Base-by-base conservation (phyloP, 2,329 filamentous ascomycete species). In the Juglanconis oblonga region DNA sequence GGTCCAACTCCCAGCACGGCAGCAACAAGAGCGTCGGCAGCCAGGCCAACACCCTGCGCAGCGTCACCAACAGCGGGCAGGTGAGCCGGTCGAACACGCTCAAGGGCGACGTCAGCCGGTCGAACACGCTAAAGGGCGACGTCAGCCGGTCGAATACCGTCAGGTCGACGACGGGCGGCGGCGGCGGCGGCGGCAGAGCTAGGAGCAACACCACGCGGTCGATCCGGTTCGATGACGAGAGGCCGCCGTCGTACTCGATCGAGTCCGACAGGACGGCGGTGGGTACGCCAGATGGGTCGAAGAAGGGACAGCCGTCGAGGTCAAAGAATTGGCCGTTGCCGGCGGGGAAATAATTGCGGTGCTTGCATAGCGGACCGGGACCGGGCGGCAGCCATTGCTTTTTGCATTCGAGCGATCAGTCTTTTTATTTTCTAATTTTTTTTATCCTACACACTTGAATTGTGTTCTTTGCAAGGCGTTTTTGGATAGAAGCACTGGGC, bases 261-360 rank as follows among this genome's bases (percentile, higher is more conserved):
- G 61, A 55, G 24, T 62, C 57, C 13, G 61, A 59, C n/a, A 57
- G 31, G 48, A 62, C 61, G 38, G 61, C 52, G 1, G 57, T 60
- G 10, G 54, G 57, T 14, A 58, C 54, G 8, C 54, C 45, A 32
- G 54, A 56, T n/a, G 44, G 54, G n/a, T 35, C 35, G 2, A 55
- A 50, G 24, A 36, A 42, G 6, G 35, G 17, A 0, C 32, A 24
- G 9, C 5, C 45, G 6, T 13, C 50, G n/a, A 32, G 32, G 31
- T 36, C 36, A 11, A 24, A 31, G 29, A 33, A 56, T 42, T 56
- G 44, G 35, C 17, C 33, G 8, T 17, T 56, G 29, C 44, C 44
- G 9, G 54, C 49, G 45, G 45, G 50, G 45, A 36, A 56, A 4
- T 56, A 42, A 40, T n/a, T 40, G 24, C 24, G 24, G 24, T 24